phyloP scores from a whole-genome alignment of 176 grass and related monocot genomes.

The Oropetium thomaeum region DNA sequence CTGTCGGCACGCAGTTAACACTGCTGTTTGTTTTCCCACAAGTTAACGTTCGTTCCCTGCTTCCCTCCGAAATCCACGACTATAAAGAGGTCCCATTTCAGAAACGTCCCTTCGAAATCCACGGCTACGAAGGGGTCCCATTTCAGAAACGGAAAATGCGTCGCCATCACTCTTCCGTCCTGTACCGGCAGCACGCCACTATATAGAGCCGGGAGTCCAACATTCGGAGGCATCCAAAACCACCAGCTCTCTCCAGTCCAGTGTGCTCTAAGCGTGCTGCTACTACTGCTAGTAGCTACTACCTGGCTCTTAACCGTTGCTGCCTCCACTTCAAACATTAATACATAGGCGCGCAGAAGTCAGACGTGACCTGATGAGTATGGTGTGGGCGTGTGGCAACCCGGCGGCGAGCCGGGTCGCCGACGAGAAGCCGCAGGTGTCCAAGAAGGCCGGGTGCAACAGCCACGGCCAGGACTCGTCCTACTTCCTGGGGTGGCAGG shows the following conservation, averaged over 20 bases:
- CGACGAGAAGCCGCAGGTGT: slow-evolving; percentile 47
- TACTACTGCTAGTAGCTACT: too few relatives aligned
- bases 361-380: too few relatives aligned
- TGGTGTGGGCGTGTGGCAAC: background rate
- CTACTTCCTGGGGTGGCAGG: slow-evolving; percentile 91
- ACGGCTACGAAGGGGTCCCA: too few relatives aligned
- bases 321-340: background rate
- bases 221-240: background rate
- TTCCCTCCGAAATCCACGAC: too few relatives aligned
- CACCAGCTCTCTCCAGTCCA: background rate
- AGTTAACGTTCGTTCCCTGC: too few relatives aligned
- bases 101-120: too few relatives aligned
- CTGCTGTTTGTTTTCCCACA: background rate
- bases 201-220: background rate
- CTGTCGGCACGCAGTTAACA: background rate
- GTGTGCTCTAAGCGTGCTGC: background rate
- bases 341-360: background rate
- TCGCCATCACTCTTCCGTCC: background rate
- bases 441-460: slow-evolving; percentile 78
- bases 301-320: background rate
- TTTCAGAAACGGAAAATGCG: background rate
- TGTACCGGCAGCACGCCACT: background rate
- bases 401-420: slow-evolving; percentile 45
- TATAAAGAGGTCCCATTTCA: too few relatives aligned
- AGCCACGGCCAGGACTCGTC: slow-evolving; percentile 81